Conservation (phyloP, 148 eudicot species). For the Dysphania ambrosioides region DNA sequence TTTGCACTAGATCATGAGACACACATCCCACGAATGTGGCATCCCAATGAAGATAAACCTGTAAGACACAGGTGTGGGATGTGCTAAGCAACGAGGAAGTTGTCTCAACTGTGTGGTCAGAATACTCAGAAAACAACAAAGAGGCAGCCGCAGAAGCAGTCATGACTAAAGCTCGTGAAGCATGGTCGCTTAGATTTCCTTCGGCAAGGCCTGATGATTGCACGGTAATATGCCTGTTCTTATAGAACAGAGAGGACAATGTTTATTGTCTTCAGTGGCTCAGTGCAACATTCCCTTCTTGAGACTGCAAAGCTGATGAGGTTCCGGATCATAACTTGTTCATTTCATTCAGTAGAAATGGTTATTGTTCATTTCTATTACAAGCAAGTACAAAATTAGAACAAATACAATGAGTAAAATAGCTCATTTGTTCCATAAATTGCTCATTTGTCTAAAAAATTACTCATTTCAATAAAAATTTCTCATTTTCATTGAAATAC, state of each 20-base stretch:
- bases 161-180: conserved; percentile 43
- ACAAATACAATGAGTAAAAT: too few relatives aligned
- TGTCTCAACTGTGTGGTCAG: conserved; percentile 37
- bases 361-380: too few relatives aligned
- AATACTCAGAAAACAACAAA: conserved; percentile 43
- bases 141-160: conserved; percentile 59
- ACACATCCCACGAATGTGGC: conserved; percentile 70
- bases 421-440: too few relatives aligned
- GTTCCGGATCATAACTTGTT: too few relatives aligned
- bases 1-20: conserved; percentile 54
- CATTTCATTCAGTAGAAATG: too few relatives aligned
- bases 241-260: conserved; percentile 9
- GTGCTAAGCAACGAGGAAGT: conserved; percentile 68
- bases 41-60: conserved; percentile 41
- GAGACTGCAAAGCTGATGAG: too few relatives aligned
- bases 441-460: too few relatives aligned
- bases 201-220: conserved; percentile 61
- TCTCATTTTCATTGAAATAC: too few relatives aligned
- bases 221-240: conserved; percentile 67
- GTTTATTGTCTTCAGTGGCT: too few relatives aligned
- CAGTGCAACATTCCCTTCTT: too few relatives aligned
- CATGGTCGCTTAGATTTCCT: conserved; percentile 60
- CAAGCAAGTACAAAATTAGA: too few relatives aligned
- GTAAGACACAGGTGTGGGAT: conserved; percentile 53
- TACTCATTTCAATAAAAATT: too few relatives aligned